These are phyloP conservation scores for Hypsizygus marmoreus DNA, from an alignment of 768 basidiomycete species.

Conservation along the genomic window DNA sequence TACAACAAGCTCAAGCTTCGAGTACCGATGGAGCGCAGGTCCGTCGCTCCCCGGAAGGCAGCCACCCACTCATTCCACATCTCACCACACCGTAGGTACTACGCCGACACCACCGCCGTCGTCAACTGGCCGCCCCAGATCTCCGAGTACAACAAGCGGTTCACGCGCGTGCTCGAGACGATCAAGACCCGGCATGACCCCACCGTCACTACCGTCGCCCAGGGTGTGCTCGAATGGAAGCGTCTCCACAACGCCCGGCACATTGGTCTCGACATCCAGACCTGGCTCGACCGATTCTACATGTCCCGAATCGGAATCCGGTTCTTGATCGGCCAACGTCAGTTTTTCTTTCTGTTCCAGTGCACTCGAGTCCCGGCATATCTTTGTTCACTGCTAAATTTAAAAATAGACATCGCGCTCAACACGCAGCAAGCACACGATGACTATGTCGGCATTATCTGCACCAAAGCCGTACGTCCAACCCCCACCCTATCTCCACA, in stretches of 20 bases:
- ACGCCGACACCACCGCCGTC: conserved; percentile 70
- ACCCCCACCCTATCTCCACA: background rate
- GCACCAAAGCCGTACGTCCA: conserved; percentile 77
- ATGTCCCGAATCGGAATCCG: conserved; percentile 95
- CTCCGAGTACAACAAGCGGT: conserved; percentile 87
- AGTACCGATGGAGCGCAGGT: conserved; percentile 87
- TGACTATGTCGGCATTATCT: conserved; percentile 97
- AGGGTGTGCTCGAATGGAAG: conserved; percentile 98
- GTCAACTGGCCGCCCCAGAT: conserved; percentile 90
- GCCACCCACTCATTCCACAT: conserved; percentile 3
- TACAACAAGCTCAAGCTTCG: conserved; percentile 66
- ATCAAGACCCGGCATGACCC: conserved; percentile 97
- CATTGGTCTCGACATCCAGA: conserved; percentile 87
- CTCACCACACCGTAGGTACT: conserved; percentile 60
- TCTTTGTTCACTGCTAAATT: too few species aligned
- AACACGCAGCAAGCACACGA: conserved; percentile 89
- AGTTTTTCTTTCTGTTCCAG: conserved; percentile 27
- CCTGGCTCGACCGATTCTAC: conserved; percentile 97
- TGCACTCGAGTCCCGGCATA: too few species aligned
- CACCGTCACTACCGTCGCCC: conserved; percentile 95
- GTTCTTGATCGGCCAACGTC: conserved; percentile 95
- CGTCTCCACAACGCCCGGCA: conserved; percentile 63
- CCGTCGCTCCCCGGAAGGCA: conserved; percentile 21
- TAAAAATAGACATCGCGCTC: conserved; percentile 90
- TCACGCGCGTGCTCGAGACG: conserved; percentile 82